phyloP scores from a whole-genome alignment of 1,284 basidiomycete species.

The Entoloma clypeatum region DNA sequence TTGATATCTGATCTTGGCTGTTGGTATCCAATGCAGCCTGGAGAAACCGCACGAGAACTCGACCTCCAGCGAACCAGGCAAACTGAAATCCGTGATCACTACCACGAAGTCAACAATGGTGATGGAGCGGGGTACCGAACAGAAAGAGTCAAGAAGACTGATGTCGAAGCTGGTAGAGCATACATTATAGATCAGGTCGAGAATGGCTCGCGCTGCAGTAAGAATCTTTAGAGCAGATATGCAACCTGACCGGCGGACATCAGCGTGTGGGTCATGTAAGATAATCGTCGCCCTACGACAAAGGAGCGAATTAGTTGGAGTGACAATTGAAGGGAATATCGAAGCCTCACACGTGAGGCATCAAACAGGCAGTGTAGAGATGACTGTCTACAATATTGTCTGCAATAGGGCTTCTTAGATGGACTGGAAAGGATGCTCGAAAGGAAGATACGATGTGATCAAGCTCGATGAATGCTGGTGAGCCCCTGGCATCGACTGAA shows the following conservation, averaged over 20 bases:
- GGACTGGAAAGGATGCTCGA: conserved; percentile 53
- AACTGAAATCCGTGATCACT: conserved; percentile 39
- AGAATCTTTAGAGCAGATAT: conserved; percentile 64
- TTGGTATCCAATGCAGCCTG: conserved; percentile 53
- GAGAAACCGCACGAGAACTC: conserved; percentile 62
- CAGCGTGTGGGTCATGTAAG: conserved; percentile 70
- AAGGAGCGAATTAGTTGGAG: conserved; percentile 7
- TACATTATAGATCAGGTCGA: conserved; percentile 64
- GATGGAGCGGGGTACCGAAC: conserved; percentile 40
- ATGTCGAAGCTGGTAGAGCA: conserved; percentile 69
- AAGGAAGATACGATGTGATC: conserved; percentile 57
- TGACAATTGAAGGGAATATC: conserved; percentile 4
- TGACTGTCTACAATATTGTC: conserved; percentile 61
- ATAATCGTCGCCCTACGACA: conserved; percentile 55
- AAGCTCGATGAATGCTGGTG: conserved; percentile 62
- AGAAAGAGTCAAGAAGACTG: conserved; percentile 59
- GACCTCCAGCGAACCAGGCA: conserved; percentile 63
- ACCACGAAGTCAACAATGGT: conserved; percentile 4
- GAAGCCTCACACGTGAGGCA: conserved; percentile 57
- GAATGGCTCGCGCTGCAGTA: conserved; percentile 56
- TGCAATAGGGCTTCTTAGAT: conserved; percentile 51
- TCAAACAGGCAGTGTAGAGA: conserved; percentile 59
- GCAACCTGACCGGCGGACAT: conserved; percentile 52
- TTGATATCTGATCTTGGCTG: conserved; percentile 48
- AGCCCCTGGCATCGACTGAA: conserved; percentile 51